Evolutionary conservation across 306 rosid species (phyloP).

Genomic region (Datisca glomerata): DNA sequence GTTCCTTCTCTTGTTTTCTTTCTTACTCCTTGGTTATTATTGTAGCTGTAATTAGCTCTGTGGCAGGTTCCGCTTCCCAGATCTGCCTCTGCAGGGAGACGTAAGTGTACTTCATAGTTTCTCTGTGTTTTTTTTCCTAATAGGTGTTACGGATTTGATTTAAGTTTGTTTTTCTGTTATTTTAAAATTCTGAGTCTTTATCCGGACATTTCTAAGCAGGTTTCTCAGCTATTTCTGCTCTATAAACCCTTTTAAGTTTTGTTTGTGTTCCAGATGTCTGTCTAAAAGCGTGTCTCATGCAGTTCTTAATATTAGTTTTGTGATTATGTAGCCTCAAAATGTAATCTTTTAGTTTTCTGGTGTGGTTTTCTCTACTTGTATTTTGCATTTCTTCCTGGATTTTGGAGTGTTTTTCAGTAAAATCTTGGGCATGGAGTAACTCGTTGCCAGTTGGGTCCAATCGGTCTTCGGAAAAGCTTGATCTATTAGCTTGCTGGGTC

Average conservation of each 20-base stretch:
- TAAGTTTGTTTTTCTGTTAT: background rate
- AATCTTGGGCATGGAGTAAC: too few relatives aligned
- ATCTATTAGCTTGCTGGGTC: too few relatives aligned
- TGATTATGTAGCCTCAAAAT: too few relatives aligned
- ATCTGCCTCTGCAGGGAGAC: constrained; percentile 24
- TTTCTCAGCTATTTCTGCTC: background rate
- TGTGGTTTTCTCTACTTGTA: background rate
- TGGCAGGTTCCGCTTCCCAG: constrained; percentile 13
- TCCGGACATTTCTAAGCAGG: background rate
- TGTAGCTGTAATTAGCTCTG: constrained; percentile 5
- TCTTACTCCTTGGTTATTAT: background rate
- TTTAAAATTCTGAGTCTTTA: too few relatives aligned
- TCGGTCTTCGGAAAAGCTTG: too few relatives aligned
- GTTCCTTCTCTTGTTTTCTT: background rate
- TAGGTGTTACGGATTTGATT: constrained; percentile 4
- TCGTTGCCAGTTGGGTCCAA: too few relatives aligned
- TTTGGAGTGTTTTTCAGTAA: background rate
- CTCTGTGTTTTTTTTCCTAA: constrained; percentile 3
- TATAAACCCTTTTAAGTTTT: too few relatives aligned
- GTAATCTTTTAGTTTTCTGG: background rate
- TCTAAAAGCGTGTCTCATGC: background rate
- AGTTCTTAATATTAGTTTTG: too few relatives aligned
- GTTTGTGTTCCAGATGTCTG: background rate
- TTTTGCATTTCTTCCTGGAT: background rate
- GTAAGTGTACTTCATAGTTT: constrained; percentile 1